Conservation (phyloP, 2,329 filamentous ascomycete species). For the Scedosporium boydii region DNA sequence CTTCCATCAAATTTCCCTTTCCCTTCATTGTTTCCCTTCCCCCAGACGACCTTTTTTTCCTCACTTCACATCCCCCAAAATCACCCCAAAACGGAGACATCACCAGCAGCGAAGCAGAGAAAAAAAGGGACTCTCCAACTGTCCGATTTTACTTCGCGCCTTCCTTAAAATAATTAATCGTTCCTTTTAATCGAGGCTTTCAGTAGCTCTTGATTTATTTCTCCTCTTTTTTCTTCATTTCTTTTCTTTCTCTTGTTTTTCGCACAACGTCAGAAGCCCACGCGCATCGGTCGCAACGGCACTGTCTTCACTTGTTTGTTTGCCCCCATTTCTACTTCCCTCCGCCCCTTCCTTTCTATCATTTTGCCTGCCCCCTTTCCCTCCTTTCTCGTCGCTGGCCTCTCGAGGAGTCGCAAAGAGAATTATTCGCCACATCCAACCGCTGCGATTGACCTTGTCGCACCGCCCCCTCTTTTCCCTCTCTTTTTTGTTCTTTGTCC, state of each 20-base stretch:
- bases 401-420: background rate
- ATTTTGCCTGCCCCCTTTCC: conserved; percentile 8
- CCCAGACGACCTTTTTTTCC: conserved; percentile 11
- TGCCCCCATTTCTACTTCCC: conserved; percentile 5
- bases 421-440: background rate
- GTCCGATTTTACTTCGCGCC: conserved; percentile 13
- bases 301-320: conserved; percentile 8
- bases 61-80: conserved; percentile 13
- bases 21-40: conserved; percentile 4
- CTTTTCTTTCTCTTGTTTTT: conserved; percentile 10
- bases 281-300: conserved; percentile 13
- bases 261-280: conserved; percentile 15
- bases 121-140: conserved; percentile 11
- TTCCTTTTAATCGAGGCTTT: conserved; percentile 30
- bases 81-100: conserved; percentile 12
- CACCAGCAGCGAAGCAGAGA: conserved; percentile 5
- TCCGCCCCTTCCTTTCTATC: conserved; percentile 4
- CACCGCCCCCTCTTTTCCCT: background rate
- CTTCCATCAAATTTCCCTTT: conserved; percentile 9
- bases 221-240: conserved; percentile 9
- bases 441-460: background rate
- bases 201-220: conserved; percentile 35
- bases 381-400: conserved; percentile 7
- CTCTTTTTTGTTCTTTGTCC: background rate
- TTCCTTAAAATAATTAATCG: conserved; percentile 11